These are phyloP conservation scores for Allantophomopsis cytisporea DNA, from an alignment of 2,329 filamentous ascomycete species.

Conservation along the genomic window DNA sequence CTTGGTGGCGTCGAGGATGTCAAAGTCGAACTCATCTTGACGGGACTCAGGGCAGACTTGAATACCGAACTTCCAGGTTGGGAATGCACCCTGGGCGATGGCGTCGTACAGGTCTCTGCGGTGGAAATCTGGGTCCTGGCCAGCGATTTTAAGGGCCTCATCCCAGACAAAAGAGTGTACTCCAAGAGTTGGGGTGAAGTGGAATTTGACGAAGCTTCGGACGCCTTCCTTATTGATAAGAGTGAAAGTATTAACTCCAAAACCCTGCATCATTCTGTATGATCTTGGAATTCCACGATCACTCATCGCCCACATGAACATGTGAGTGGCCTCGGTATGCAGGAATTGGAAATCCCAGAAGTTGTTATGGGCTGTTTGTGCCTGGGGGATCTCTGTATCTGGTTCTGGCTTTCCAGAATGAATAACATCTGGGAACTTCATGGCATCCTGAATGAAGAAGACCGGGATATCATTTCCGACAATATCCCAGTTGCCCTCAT, in stretches of 20 bases:
- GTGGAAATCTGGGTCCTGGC: constrained; percentile 71
- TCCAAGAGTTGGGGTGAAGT: constrained; percentile 61
- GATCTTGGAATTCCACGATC: constrained; percentile 62
- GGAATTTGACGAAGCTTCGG: constrained; percentile 65
- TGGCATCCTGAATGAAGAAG: constrained; percentile 64
- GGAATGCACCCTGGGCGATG: constrained; percentile 56
- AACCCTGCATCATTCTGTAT: constrained; percentile 77
- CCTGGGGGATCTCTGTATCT: constrained; percentile 57
- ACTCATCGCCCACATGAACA: constrained; percentile 70
- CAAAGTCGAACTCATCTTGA: constrained; percentile 71
- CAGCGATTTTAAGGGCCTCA: constrained; percentile 60
- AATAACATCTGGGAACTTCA: constrained; percentile 60
- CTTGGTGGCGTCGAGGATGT: constrained; percentile 76
- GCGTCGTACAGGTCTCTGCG: constrained; percentile 64
- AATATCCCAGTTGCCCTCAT: constrained; percentile 66
- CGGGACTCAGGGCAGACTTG: constrained; percentile 60
- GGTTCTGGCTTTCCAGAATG: constrained; percentile 50
- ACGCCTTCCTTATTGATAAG: constrained; percentile 55
- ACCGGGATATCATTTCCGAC: constrained; percentile 65
- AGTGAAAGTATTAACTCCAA: constrained; percentile 70
- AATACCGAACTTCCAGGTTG: constrained; percentile 75
- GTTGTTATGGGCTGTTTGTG: constrained; percentile 58
- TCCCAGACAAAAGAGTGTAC: constrained; percentile 64
- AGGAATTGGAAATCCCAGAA: constrained; percentile 64
- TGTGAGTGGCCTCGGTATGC: constrained; percentile 61